A percentile compares a stretch with the other conserved stretches of the same genome.
Conservation (phyloP, 164 flowering plant genomes). For the Macadamia tetraphylla region DNA sequence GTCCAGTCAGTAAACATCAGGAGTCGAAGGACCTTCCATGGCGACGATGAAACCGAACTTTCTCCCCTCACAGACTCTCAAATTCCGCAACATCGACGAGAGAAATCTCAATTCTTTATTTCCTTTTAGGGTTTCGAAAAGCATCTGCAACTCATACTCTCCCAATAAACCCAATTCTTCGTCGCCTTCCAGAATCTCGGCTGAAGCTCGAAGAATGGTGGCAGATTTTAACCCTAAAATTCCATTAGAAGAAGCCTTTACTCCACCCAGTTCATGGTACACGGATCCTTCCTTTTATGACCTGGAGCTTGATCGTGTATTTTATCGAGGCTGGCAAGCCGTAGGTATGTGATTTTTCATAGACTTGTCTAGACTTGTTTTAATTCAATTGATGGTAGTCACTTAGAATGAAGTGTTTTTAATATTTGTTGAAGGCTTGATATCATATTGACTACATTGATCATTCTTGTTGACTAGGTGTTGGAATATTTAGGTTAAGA, state of each 20-base stretch:
- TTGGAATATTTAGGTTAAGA: too few species aligned
- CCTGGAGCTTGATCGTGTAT: constrained; percentile 63
- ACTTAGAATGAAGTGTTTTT: too few species aligned
- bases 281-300: constrained; percentile 52
- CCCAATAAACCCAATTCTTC: background rate
- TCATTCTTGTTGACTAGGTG: too few species aligned
- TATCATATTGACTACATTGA: too few species aligned
- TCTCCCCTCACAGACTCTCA: constrained; percentile 1
- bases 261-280: constrained; percentile 95
- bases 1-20: background rate
- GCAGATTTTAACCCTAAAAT: constrained; percentile 51
- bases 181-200: background rate
- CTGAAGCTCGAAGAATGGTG: constrained; percentile 5
- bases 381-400: too few species aligned
- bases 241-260: constrained; percentile 60
- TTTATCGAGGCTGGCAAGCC: constrained; percentile 78
- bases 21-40: constrained; percentile 4
- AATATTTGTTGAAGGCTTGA: too few species aligned
- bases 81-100: background rate
- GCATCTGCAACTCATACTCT: constrained; percentile 5
- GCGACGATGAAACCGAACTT: constrained; percentile 11
- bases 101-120: background rate
- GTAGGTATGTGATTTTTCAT: constrained; percentile 40
- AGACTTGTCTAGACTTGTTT: background rate
- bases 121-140: background rate